phyloP scores from a whole-genome alignment of 495 filamentous ascomycete species.

The Amniculicola lignicola region DNA sequence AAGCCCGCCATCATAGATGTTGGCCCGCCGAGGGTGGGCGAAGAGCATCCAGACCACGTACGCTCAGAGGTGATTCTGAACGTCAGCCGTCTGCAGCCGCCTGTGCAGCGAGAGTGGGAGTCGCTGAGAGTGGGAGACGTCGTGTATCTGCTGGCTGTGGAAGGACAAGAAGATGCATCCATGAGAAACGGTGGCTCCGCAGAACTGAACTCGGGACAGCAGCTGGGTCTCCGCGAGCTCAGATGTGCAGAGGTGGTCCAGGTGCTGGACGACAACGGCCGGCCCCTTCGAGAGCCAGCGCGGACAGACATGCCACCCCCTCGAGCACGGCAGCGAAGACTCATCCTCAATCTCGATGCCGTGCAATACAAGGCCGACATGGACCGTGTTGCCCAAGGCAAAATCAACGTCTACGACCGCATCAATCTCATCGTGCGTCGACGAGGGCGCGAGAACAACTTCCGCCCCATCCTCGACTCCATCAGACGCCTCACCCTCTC shows the following conservation, averaged over 20 bases:
- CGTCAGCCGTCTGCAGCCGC: conserved; percentile 69
- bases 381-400: conserved; percentile 59
- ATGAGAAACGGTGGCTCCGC: conserved; percentile 53
- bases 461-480: conserved; percentile 88
- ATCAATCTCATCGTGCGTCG: conserved; percentile 87
- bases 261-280: conserved; percentile 83
- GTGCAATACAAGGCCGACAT: conserved; percentile 74
- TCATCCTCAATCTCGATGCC: conserved; percentile 81
- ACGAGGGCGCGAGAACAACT: conserved; percentile 91
- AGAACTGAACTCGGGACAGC: conserved; percentile 53
- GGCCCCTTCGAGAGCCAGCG: conserved; percentile 60
- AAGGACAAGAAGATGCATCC: conserved; percentile 52
- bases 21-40: conserved; percentile 78
- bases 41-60: conserved; percentile 78
- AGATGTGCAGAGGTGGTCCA: conserved; percentile 85
- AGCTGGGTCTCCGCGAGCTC: conserved; percentile 63
- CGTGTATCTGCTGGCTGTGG: conserved; percentile 78
- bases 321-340: conserved; percentile 58
- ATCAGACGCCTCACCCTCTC: conserved; percentile 83
- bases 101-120: conserved; percentile 86
- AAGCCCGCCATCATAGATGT: conserved; percentile 88
- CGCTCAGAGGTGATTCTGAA: conserved; percentile 87
- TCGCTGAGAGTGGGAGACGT: conserved; percentile 83
- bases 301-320: conserved; percentile 53
- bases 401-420: conserved; percentile 73